These are phyloP conservation scores for Diaporthe sp. DNA, from an alignment of 2,329 filamentous ascomycete genomes.

Conservation along the genomic window DNA sequence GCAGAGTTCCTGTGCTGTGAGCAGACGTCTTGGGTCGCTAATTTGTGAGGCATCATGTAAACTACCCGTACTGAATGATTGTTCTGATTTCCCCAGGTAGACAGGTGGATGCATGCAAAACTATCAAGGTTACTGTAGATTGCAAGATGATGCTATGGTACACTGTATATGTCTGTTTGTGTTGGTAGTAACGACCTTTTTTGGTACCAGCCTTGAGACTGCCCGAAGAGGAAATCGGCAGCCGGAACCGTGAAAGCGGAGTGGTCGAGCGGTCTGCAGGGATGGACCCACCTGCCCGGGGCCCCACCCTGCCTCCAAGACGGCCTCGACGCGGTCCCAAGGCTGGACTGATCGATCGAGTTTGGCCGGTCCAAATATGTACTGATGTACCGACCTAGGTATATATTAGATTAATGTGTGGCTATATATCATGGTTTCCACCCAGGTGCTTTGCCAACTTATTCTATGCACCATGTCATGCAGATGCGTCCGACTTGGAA, in stretches of 20 bases:
- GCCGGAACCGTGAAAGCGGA: constrained; percentile 28
- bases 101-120: too few species aligned
- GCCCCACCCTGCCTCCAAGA: too few species aligned
- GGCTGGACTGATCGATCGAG: not conserved
- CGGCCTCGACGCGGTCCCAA: not conserved
- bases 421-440: too few species aligned
- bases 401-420: too few species aligned
- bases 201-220: not conserved
- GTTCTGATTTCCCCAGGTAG: too few species aligned
- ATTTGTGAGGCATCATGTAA: not conserved
- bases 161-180: too few species aligned
- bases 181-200: not conserved
- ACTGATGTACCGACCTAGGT: too few species aligned
- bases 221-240: constrained; percentile 25
- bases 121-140: too few species aligned
- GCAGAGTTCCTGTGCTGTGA: not conserved
- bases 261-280: constrained; percentile 8
- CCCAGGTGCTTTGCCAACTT: too few species aligned
- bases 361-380: not conserved
- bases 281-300: not conserved
- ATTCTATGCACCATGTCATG: not conserved
- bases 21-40: not conserved
- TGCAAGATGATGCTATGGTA: too few species aligned
- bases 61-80: not conserved
- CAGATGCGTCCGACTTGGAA: too few species aligned